Evolutionary conservation across 257 asterid species (phyloP), one percentile per base, ranked within the genome.

Genomic region (Nemophila menziesii): DNA sequence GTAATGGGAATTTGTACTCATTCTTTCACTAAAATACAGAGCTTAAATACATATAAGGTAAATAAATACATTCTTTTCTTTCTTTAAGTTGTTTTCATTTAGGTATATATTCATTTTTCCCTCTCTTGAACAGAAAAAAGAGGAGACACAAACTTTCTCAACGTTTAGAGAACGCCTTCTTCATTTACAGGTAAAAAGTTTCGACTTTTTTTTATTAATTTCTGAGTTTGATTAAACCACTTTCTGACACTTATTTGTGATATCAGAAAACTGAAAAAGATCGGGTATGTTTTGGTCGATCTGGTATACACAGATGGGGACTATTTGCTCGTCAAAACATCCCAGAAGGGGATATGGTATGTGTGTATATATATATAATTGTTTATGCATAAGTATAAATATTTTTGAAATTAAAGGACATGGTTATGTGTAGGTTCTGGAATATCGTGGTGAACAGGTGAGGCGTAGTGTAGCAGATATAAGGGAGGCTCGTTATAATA

Each of bases 291-390:
- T 90, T 90, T 71, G 99, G 99, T 65, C 71, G 87, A 67, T 90
- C 99, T 46, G 94, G 75, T 58, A 90, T 90, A 56, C 99, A 90
- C 44, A 83, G 96, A 48, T 90, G 99, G 99, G 99, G 99, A 54
- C 84, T 90, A 33, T 90, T 90, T 71, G 96, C 99, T n/a, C 89
- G 93, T 56, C 66, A 81, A 60, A 54, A 74, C 61, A 85, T 90
- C 61, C 73, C 64, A 11, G 99, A 85, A 71, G 99, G 99, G 58
- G 99, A 90, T 59, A 90, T 90, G 99, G 99, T 81, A 81, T 48
- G 58, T 61, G 24, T 41, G 20, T 19, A 81, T 48, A 56, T 61
- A 27, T 41, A 12, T 19, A 8, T 7, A 18, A 41, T 22, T 19
- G 9, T 11, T 11, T 22, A 41, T 18, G 13, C 15, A 17, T 9